Base-by-base conservation (phyloP, 2,329 filamentous ascomycete species). In the Pseudocercospora ulei region DNA sequence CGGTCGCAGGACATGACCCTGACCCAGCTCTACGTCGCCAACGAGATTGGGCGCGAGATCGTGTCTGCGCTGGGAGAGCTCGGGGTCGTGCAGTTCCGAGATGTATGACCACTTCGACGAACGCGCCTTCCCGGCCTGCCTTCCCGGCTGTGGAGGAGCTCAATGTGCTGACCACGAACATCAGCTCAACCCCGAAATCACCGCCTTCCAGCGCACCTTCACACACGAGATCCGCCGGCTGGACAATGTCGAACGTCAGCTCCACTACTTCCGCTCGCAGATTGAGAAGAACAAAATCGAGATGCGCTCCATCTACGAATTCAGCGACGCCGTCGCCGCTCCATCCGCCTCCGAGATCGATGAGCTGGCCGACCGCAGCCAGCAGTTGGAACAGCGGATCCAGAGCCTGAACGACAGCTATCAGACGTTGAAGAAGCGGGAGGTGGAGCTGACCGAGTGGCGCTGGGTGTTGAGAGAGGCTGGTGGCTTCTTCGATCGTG, bases 1-100 rank as follows among this genome's bases (percentile, higher is more conserved):
- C 88, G 92, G 75, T 98, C 90, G 63, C 84, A 86, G 83, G 84
- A 95, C 67, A 98, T 98, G 90, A 95, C 86, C 74, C 81, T 98
- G 80, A 93, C 93, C 60, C 90, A 98, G 78, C 81, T 98, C 59
- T 98, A 96, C 68, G 92, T 98, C 58, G 85, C 90, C 59, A 96
- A 95, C 63, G 90, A 98, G 72, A 96, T 98, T 55, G 88, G 90
- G 56, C 79, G 90, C 61, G 92, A 98, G 70, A 88, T 95, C 56
- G 87, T 96, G 49, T 94, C 87, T 60, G 88, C 88, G 40, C 72
- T 98, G 50, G 90, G 90, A 60, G 90, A 98, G 73, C 76, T 98
- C 58, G 90, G 90, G 42, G 75, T 90, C 57, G 87, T 96, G 63
- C 87, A 96, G 66, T 98, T 98, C 62, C 77, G 90, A 67, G 90